Evolutionary conservation across 2,329 filamentous ascomycete genomes (phyloP).

Genomic region (Boeremia lycopersici): DNA sequence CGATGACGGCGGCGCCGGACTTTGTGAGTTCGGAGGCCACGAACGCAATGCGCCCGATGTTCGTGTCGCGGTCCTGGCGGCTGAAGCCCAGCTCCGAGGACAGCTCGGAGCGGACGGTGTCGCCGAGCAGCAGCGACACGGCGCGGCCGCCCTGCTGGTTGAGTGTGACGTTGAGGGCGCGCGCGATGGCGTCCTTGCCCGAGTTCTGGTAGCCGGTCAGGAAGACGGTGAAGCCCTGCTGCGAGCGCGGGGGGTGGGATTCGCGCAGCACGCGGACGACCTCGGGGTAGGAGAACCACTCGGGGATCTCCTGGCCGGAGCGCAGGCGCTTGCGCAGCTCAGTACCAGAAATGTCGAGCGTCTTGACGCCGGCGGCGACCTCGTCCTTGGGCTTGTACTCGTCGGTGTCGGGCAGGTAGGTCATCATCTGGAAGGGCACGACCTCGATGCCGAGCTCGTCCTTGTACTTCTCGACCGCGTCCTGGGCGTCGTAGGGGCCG

Average conservation of each 20-base stretch:
- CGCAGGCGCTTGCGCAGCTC: constrained; percentile 92
- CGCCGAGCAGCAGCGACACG: constrained; percentile 91
- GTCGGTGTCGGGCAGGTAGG: constrained; percentile 94
- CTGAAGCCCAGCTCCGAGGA: constrained; percentile 96
- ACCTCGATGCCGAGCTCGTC: constrained; percentile 98
- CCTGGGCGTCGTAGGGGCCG: constrained; percentile 95
- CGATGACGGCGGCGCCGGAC: constrained; percentile 92
- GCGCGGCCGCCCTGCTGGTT: constrained; percentile 97
- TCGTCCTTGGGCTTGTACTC: constrained; percentile 95
- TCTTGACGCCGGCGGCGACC: constrained; percentile 81
- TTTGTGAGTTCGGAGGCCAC: constrained; percentile 94
- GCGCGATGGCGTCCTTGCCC: constrained; percentile 95
- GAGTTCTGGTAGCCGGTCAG: constrained; percentile 95
- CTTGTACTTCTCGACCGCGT: constrained; percentile 94
- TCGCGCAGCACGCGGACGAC: constrained; percentile 95
- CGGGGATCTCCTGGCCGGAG: constrained; percentile 91
- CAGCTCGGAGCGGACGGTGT: constrained; percentile 91
- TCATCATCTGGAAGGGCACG: constrained; percentile 99
- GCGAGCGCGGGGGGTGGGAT: constrained; percentile 87
- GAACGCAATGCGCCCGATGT: constrained; percentile 95
- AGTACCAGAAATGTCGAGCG: constrained; percentile 62
- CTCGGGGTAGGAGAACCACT: constrained; percentile 99
- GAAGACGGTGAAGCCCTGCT: constrained; percentile 98
- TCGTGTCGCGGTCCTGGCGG: constrained; percentile 87
- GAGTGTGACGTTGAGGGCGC: constrained; percentile 92